Percentiles rank a stretch among this genome's conserved stretches.
phyloP scores from a whole-genome alignment of 768 basidiomycete species.

The Myochromella boudieri region DNA sequence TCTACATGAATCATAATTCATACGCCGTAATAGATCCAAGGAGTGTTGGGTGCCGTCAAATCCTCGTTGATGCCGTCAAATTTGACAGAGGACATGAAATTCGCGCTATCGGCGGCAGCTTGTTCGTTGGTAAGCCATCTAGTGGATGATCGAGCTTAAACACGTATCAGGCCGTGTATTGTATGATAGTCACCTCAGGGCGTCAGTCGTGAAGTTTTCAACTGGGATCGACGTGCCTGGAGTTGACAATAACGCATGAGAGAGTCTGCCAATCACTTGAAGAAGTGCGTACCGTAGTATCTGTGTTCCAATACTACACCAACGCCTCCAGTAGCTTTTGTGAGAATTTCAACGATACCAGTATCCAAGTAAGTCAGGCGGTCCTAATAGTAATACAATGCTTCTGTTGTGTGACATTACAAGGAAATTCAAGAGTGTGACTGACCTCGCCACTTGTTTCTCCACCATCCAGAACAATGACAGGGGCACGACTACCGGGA shows the following conservation, averaged over 20 bases:
- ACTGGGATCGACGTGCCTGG: constrained; percentile 77
- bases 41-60: constrained; percentile 67
- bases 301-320: constrained; percentile 92
- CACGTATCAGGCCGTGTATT: not conserved
- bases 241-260: constrained; percentile 3
- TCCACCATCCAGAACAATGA: constrained; percentile 90
- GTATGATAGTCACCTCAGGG: constrained; percentile 55
- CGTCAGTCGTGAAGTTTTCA: constrained; percentile 75
- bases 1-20: constrained; percentile 21
- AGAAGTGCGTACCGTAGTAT: constrained; percentile 64
- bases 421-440: not conserved
- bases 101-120: constrained; percentile 86
- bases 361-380: constrained; percentile 65
- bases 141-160: not conserved
- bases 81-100: constrained; percentile 83
- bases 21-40: constrained; percentile 95
- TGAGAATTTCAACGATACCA: constrained; percentile 85
- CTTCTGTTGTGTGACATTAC: not conserved
- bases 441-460: constrained; percentile 84
- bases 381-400: constrained; percentile 36
- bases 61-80: constrained; percentile 71
- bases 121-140: constrained; percentile 92
- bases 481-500: constrained; percentile 70
- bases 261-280: not conserved
- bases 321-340: constrained; percentile 83